phyloP scores from a whole-genome alignment of 306 rosid species.

The Mimosa bimucronata region DNA sequence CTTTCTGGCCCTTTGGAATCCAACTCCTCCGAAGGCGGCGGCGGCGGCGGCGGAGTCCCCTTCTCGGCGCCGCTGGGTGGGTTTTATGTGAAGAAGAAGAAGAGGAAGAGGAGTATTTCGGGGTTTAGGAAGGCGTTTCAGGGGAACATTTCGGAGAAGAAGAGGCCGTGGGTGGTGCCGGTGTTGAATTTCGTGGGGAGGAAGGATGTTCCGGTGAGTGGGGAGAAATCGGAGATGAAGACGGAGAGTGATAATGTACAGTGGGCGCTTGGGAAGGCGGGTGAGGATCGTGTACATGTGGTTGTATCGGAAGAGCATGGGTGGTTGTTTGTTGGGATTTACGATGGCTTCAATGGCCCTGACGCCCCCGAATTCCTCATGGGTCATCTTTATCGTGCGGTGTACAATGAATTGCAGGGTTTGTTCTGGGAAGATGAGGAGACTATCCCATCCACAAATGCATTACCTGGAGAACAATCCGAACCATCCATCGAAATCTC shows the following conservation, averaged over 20 bases:
- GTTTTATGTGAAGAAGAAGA: conserved; percentile 52
- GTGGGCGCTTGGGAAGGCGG: conserved; percentile 94
- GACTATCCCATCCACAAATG: conserved; percentile 39
- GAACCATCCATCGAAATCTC: conserved; percentile 18
- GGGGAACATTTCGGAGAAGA: conserved; percentile 74
- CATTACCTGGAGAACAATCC: conserved; percentile 30
- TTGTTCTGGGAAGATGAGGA: conserved; percentile 82
- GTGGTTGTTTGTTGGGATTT: conserved; percentile 89
- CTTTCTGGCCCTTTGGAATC: conserved; percentile 84
- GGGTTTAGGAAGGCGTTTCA: conserved; percentile 70
- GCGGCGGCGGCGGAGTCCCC: conserved; percentile 59
- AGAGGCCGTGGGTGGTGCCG: conserved; percentile 91
- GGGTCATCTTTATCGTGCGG: conserved; percentile 85
- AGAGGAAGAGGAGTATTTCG: conserved; percentile 67
- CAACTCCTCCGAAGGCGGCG: conserved; percentile 38
- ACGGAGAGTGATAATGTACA: conserved; percentile 60
- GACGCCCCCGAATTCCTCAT: conserved; percentile 90
- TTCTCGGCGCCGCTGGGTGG: conserved; percentile 89
- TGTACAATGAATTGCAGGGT: conserved; percentile 77
- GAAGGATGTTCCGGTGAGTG: conserved; percentile 52
- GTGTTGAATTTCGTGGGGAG: conserved; percentile 69
- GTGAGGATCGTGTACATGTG: conserved; percentile 93
- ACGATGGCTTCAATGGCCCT: conserved; percentile 89
- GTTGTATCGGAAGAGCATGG: conserved; percentile 92
- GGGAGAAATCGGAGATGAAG: conserved; percentile 53